Evolutionary conservation across 768 basidiomycete species (phyloP).

Genomic region (Psilocybe tampanensis): DNA sequence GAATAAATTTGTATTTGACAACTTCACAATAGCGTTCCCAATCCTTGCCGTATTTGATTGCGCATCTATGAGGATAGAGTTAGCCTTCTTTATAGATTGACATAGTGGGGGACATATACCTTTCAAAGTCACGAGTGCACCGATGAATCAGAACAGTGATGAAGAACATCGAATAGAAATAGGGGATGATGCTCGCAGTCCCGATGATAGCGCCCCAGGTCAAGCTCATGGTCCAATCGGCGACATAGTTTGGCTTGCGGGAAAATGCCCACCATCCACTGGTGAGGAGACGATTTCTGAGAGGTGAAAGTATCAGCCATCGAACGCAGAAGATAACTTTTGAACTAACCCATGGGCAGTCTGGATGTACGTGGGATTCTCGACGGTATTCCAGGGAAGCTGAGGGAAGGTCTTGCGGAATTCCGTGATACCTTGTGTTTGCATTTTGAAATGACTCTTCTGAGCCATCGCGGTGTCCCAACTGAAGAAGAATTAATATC

Average conservation of each 20-base stretch:
- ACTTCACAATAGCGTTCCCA: constrained; percentile 89
- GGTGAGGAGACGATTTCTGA: constrained; percentile 85
- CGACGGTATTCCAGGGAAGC: constrained; percentile 76
- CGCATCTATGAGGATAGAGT: constrained; percentile 51
- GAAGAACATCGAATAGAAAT: constrained; percentile 98
- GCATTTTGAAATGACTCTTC: constrained; percentile 98
- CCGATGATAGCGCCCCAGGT: constrained; percentile 85
- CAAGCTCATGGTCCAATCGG: constrained; percentile 87
- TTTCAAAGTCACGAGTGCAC: constrained; percentile 91
- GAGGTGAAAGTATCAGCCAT: background rate
- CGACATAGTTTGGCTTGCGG: constrained; percentile 96
- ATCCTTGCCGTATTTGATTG: constrained; percentile 91
- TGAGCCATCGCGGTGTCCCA: constrained; percentile 97
- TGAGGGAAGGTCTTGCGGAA: constrained; percentile 95
- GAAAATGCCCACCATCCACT: constrained; percentile 95
- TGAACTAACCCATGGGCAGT: constrained; percentile 82
- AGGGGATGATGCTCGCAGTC: constrained; percentile 80
- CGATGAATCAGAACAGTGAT: constrained; percentile 90
- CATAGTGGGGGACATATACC: constrained; percentile 42
- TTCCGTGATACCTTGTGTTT: constrained; percentile 83
- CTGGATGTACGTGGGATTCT: constrained; percentile 90
- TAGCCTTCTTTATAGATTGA: background rate
- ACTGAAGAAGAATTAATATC: constrained; percentile 37
- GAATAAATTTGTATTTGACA: constrained; percentile 91
- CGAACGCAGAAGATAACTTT: background rate